Percentiles rank a stretch among this genome's conserved stretches.
Evolutionary conservation across 1,139 yeast genomes (phyloP).

Genomic region (Yamadazyma songkhlaensis): DNA sequence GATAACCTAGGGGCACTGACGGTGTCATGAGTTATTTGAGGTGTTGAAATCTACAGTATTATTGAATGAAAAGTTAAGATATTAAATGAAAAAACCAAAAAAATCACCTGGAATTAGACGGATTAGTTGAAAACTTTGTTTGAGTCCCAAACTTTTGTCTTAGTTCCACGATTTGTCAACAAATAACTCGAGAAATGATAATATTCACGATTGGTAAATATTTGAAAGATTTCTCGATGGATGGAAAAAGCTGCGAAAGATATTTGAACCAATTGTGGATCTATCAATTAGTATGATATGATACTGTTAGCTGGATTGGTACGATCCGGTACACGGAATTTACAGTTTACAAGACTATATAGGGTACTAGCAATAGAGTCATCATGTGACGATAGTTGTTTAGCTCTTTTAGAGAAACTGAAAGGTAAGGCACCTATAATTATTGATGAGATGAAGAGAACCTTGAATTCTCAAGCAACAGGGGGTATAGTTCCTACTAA

Average conservation of each 20-base stretch:
- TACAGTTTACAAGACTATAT: constrained; percentile 33
- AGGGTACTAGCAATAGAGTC: constrained; percentile 84
- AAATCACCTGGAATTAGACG: not conserved
- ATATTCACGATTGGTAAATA: too few species aligned
- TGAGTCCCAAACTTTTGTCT: too few species aligned
- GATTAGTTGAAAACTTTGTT: too few species aligned
- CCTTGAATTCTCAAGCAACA: constrained; percentile 59
- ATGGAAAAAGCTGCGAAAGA: constrained; percentile 1
- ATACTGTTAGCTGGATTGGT: not conserved
- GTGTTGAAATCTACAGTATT: too few species aligned
- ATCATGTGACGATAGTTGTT: constrained; percentile 94
- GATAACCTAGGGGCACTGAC: constrained; percentile 43
- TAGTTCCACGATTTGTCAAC: too few species aligned
- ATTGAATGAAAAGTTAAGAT: too few species aligned
- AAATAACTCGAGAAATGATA: too few species aligned
- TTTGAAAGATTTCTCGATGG: constrained; percentile 1
- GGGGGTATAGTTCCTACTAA: constrained; percentile 92
- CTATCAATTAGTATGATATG: not conserved
- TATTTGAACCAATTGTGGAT: too few species aligned
- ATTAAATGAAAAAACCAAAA: too few species aligned
- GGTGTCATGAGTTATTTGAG: constrained; percentile 25
- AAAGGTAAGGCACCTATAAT: constrained; percentile 41
- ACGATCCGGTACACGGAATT: not conserved
- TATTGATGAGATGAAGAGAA: constrained; percentile 58
- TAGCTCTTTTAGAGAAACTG: constrained; percentile 63